Conservation (phyloP, 2,329 filamentous ascomycete species). For the Sporothrix phasma region DNA sequence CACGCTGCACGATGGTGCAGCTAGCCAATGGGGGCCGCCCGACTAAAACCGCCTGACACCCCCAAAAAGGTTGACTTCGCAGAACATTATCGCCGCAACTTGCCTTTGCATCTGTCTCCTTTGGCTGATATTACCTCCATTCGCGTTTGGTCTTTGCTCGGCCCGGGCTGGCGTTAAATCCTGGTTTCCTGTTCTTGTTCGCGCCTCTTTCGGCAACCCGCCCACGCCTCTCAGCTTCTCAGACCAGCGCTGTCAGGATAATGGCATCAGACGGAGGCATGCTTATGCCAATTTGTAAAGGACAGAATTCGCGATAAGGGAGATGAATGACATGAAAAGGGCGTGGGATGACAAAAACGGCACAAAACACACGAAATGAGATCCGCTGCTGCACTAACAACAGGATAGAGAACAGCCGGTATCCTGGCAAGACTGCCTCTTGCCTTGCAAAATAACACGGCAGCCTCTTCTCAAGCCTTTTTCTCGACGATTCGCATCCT, state of each 20-base stretch:
- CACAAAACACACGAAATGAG: not conserved
- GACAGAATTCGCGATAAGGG: not conserved
- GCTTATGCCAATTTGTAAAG: not conserved
- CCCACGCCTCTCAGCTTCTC: not conserved
- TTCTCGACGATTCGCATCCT: not conserved
- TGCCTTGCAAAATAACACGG: not conserved
- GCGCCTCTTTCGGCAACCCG: not conserved
- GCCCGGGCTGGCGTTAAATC: not conserved
- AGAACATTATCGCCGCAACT: not conserved
- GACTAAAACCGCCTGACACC: conserved; percentile 20
- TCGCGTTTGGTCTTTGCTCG: not conserved
- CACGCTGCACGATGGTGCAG: conserved; percentile 13
- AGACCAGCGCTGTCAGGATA: not conserved
- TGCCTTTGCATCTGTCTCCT: not conserved
- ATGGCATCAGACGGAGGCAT: conserved; percentile 8
- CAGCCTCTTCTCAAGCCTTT: not conserved
- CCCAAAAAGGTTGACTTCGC: conserved; percentile 3
- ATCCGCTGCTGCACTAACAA: not conserved
- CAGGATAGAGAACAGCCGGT: not conserved
- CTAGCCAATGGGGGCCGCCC: conserved; percentile 18
- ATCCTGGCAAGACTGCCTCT: not conserved
- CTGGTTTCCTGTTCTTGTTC: not conserved
- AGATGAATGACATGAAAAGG: not conserved
- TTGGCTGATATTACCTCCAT: too few relatives aligned
- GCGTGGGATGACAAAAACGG: too few relatives aligned